Base-by-base conservation (phyloP, 345 rosid genomes). In the Camelina sativa region DNA sequence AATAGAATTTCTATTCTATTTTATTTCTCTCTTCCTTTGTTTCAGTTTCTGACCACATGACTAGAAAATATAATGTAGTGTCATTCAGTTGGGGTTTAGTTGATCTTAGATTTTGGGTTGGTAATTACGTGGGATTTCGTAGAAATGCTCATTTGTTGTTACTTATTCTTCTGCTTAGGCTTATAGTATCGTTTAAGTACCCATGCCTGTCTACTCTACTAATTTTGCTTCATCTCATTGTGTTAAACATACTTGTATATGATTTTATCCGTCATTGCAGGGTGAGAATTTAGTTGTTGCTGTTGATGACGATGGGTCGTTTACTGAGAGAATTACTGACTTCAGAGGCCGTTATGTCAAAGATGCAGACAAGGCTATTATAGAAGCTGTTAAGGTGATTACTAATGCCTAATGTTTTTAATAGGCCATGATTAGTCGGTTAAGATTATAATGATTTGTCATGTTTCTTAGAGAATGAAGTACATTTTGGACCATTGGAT, bases 281-380 rank as follows among this genome's bases (percentile, higher is more conserved):
- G 97, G 92, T 7, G 98, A 89, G 67, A 83, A 80, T 65, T 76
- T 95, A 79, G 80, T 89, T 23, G 98, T 95, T 54, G 89, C 97
- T 17, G 99, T 95, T 78, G 99, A 95, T 76, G 98, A 92, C 59
- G 99, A 95, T 82, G 99, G 99, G 51, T 85, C 72, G 73, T 95
- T 95, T 79, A 87, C 88, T 52, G 89, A 79, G 69, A 92, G 84
- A 80, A 83, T 95, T 75, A 60, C 91, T 12, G 92, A 90, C 62
- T 95, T 95, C 66, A 55, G 78, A 54, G 96, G 97, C 62, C 63
- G 83, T 35, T 86, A 92, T 80, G 98, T 92, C 62, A 95, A 95
- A 82, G 97, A 86, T 83, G 96, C 94, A 22, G 99, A 95, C 79
- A 95, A 89, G 76, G 89, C 86, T 76, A 90, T 95, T 30, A 80